Conservation (phyloP, 2,329 filamentous ascomycete genomes). For the Boeremia lycopersici region DNA sequence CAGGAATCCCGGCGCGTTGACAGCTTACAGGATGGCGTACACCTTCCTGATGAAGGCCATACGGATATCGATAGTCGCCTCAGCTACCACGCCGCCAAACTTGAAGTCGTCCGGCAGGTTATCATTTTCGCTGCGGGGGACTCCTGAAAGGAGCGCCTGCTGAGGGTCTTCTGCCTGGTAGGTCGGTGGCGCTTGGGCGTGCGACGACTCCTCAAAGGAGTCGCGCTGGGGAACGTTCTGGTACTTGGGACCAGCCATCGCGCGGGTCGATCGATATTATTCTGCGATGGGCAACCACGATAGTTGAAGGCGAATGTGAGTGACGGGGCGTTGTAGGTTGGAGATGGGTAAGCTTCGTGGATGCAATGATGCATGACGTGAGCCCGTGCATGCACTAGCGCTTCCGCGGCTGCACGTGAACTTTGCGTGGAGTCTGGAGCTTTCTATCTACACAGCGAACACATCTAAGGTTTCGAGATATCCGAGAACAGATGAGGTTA, state of each 20-base stretch:
- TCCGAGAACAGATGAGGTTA: neutral
- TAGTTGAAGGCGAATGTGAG: neutral
- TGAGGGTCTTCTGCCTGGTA: constrained; percentile 68
- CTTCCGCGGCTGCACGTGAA: constrained; percentile 12
- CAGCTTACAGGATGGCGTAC: constrained; percentile 82
- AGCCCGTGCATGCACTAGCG: constrained; percentile 6
- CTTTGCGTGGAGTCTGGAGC: constrained; percentile 2
- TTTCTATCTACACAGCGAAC: neutral
- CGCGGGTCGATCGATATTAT: neutral
- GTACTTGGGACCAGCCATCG: constrained; percentile 83
- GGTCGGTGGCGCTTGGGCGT: constrained; percentile 69
- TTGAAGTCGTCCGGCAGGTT: constrained; percentile 98
- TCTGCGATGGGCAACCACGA: constrained; percentile 5
- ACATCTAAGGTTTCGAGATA: neutral
- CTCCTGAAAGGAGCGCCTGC: constrained; percentile 66
- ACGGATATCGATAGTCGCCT: constrained; percentile 92
- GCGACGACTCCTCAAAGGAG: constrained; percentile 70
- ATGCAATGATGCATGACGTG: constrained; percentile 9
- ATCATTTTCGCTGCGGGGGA: constrained; percentile 79
- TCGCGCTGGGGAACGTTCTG: constrained; percentile 82
- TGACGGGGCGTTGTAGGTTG: constrained; percentile 5
- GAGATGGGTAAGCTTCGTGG: neutral
- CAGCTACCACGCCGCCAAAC: constrained; percentile 91
- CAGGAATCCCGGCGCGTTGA: too few relatives aligned
- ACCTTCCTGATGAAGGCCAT: constrained; percentile 98